Conservation (phyloP, 202 grass and related monocot species). For the Carex arenaria region DNA sequence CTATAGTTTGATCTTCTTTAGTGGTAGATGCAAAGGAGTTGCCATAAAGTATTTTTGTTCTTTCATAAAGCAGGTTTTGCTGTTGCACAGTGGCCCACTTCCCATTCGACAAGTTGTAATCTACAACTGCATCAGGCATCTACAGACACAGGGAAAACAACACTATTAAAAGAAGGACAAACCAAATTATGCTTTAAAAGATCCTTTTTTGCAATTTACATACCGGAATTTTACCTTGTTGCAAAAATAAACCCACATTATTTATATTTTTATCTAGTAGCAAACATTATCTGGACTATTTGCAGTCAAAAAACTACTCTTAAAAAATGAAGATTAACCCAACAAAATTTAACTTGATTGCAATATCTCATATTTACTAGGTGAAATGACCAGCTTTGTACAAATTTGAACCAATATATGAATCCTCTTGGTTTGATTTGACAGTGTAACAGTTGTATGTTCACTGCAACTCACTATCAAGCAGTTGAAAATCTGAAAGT, state of each 20-base stretch:
- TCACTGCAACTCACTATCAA: neutral
- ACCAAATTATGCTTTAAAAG: neutral
- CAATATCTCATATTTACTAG: neutral
- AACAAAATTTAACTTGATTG: neutral
- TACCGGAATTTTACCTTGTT: neutral
- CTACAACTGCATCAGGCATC: constrained; percentile 98
- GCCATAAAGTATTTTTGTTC: constrained; percentile 72
- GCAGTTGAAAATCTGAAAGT: neutral
- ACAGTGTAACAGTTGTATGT: neutral
- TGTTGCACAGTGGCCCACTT: constrained; percentile 93
- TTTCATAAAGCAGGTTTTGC: constrained; percentile 89
- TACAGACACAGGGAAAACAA: constrained; percentile 27
- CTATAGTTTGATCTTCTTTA: constrained; percentile 21
- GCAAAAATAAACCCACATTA: neutral
- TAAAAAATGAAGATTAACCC: neutral
- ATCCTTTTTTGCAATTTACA: neutral
- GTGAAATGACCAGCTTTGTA: neutral
- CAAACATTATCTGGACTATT: neutral
- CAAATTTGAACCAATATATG: neutral
- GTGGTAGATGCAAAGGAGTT: constrained; percentile 39
- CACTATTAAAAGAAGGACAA: neutral
- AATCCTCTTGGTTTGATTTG: neutral
- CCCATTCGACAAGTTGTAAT: constrained; percentile 81
- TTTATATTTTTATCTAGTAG: neutral
- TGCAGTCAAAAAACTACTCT: neutral